Conservation (phyloP, 345 rosid genomes). For the Toxicodendron radicans region DNA sequence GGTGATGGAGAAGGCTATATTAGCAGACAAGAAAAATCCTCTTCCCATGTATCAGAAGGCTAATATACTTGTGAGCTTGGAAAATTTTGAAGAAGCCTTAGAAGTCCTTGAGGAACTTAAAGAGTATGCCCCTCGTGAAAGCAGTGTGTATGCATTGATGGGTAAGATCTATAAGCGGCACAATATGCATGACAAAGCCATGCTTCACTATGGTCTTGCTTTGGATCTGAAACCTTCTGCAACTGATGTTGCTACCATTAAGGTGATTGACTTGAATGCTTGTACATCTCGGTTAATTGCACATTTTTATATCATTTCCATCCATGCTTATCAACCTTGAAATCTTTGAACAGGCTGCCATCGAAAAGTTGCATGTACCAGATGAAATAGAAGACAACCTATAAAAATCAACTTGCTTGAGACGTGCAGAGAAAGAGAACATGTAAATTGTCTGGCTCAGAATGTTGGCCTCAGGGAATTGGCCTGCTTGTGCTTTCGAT, state of each 20-base stretch:
- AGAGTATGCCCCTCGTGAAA: constrained; percentile 91
- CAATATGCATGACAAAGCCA: constrained; percentile 81
- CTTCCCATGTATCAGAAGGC: constrained; percentile 99
- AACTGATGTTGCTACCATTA: constrained; percentile 84
- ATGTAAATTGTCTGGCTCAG: constrained; percentile 19
- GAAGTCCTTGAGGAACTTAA: constrained; percentile 91
- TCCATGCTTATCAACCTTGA: not conserved
- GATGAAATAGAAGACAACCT: constrained; percentile 79
- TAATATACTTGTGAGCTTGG: constrained; percentile 72
- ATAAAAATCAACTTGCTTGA: constrained; percentile 22
- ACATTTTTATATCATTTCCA: not conserved
- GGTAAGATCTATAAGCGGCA: constrained; percentile 79
- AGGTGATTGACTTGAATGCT: constrained; percentile 48
- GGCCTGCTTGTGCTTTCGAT: constrained; percentile 53
- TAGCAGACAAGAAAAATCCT: constrained; percentile 91
- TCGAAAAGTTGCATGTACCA: constrained; percentile 94
- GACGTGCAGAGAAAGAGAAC: constrained; percentile 12
- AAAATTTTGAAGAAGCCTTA: constrained; percentile 79
- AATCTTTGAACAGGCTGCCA: constrained; percentile 71
- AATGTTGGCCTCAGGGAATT: constrained; percentile 22
- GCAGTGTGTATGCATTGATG: constrained; percentile 93
- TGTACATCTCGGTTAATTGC: not conserved
- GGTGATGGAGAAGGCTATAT: constrained; percentile 88
- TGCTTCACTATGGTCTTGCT: constrained; percentile 93
- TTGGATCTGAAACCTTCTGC: constrained; percentile 97